A percentile compares a stretch with the other conserved stretches of the same genome.
Conservation (phyloP, 192 early-diverging fungal genomes). For the Dispira simplex region DNA sequence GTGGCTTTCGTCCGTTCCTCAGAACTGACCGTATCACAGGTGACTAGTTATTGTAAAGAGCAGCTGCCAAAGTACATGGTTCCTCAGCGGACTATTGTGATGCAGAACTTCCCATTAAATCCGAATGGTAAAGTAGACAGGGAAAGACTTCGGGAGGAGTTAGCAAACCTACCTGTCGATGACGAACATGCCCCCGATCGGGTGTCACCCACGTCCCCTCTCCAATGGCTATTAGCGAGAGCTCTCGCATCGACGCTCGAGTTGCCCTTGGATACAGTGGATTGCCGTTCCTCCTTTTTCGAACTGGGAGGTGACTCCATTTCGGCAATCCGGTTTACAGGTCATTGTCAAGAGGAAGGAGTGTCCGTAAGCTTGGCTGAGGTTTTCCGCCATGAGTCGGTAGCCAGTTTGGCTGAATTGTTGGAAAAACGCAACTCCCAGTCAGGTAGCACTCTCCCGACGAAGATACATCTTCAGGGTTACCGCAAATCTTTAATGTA, state of each 20-base stretch:
- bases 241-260: background rate
- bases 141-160: too few relatives aligned
- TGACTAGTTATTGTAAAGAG: too few relatives aligned
- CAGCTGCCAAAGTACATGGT: background rate
- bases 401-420: background rate
- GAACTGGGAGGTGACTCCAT: background rate
- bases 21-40: too few relatives aligned
- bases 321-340: background rate
- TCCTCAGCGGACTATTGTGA: background rate
- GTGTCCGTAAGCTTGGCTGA: background rate
- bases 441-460: too few relatives aligned
- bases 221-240: too few relatives aligned
- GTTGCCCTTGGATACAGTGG: background rate
- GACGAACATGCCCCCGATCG: background rate
- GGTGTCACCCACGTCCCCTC: too few relatives aligned
- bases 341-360: background rate
- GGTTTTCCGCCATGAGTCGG: background rate
- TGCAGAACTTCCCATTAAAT: background rate
- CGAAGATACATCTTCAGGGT: too few relatives aligned
- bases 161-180: background rate
- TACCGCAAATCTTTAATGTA: too few relatives aligned
- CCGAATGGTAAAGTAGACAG: background rate
- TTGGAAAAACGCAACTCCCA: background rate
- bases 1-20: background rate
- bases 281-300: background rate